Base-by-base conservation (phyloP, 2,329 filamentous ascomycete genomes). In the Pseudogymnoascus sp. region DNA sequence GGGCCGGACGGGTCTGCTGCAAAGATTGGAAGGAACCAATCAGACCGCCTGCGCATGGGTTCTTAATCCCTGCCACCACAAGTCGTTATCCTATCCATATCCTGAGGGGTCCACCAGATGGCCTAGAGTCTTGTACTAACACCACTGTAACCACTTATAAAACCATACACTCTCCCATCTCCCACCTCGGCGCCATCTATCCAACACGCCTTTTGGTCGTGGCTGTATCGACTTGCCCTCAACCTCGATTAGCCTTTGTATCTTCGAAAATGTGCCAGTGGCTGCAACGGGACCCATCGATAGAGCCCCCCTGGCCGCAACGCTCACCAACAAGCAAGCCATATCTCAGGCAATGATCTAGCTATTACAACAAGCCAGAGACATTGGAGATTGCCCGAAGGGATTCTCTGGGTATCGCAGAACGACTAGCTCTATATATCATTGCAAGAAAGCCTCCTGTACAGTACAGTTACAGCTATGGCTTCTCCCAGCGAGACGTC, bases 221-320 rank as follows among this genome's bases (percentile, higher is more conserved):
- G 43, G 25, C 43, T 15, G 6, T 30, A 50, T 50, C 43, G 43
- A 25, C 25, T 50, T 50, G 28, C n/a, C 47, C 28, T 18, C 47
- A 53, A 33, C 47, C 25, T 53, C 47, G 47, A 53, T 30, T 53
- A 33, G 47, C 28, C 18, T 53, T 53, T 30, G 28, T 53, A 33
- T 33, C 47, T 33, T 33, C 28, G 57, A 58, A 36, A 39, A 58
- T 58, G 57, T 37, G 57, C 57, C 57, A 36, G 57, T 58, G 33
- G 57, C 15, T 39, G 15, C 57, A 36, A 58, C 22, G 18, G 33
- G 57, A 58, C 33, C 33, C 57, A 58, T 58, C 57, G 33, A 39
- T 58, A 36, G 57, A 58, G 57, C 57, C 57, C n/a, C 57, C 57
- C 57, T 58, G 57, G 57, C 57, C 57, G 18, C 33, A 36, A 37